phyloP scores from a whole-genome alignment of 176 grass and related monocot species.

The Tillandsia fasciculata region DNA sequence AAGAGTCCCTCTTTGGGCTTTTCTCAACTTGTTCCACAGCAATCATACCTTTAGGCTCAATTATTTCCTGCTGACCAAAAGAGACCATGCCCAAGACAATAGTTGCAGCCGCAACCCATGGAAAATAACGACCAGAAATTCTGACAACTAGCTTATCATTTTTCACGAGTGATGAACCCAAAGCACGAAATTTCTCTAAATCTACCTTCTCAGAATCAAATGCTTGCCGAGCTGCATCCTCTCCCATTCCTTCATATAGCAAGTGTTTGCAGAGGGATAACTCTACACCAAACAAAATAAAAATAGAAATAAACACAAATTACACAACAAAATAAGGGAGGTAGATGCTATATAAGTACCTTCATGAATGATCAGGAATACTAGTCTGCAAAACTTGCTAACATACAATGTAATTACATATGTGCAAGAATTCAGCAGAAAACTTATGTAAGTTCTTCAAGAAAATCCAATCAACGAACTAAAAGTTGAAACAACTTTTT shows the following conservation, averaged over 20 bases:
- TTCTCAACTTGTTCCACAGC: constrained; percentile 47
- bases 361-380: background rate
- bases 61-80: constrained; percentile 57
- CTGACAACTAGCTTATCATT: constrained; percentile 72
- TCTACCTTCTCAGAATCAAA: constrained; percentile 72
- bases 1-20: background rate
- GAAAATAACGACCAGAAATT: constrained; percentile 65
- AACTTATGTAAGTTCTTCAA: background rate
- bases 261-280: constrained; percentile 83
- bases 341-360: background rate
- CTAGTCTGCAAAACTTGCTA: background rate
- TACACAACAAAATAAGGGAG: background rate
- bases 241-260: constrained; percentile 82
- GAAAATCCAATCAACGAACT: background rate
- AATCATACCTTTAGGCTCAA: constrained; percentile 75
- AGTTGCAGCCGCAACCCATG: constrained; percentile 65
- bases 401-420: background rate
- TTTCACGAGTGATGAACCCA: constrained; percentile 58
- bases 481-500: background rate
- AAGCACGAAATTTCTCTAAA: constrained; percentile 57
- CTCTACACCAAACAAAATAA: constrained; percentile 44
- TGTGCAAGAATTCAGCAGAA: background rate
- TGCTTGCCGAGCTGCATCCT: constrained; percentile 58
- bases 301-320: constrained; percentile 12
- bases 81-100: constrained; percentile 48